Base-by-base conservation (phyloP, 192 early-diverging fungal genomes). In the Coemansia sp. region DNA sequence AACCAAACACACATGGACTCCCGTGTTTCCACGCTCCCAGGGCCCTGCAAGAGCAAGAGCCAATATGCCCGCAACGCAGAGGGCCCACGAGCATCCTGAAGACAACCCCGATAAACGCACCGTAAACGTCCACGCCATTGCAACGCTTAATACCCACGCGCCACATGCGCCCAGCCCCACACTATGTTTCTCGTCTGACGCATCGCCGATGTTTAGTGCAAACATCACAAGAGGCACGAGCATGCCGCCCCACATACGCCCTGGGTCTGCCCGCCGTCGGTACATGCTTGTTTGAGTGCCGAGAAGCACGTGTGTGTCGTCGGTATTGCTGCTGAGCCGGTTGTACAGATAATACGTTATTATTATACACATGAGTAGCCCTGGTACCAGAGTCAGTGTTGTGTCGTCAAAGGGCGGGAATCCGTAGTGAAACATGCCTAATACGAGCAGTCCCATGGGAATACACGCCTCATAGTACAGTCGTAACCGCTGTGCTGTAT, bases 381-480 rank as follows among this genome's bases (percentile, higher is more conserved):
- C 24, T 13, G 23, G 51, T 29, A n/a, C 47, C 23, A 23, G 54
- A 5, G 35, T 53, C 32, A 16, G 39, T 41, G 19, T 19, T 20
- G 32, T 23, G 4, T 16, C 14, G 12, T 29, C 54, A 18, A 43
- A 43, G 12, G 41, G 41, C 41, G 41, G 41, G 0, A 52, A 54
- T 59, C 65, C 65, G 13, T 39, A 64, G 45, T 38, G 48, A 20
- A 48, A 54, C 23, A 20, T 45, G 8, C 32, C 59, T 3, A 57
- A 18, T 8, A 58, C 45, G 13, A 62, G 19, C 22, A 73, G 43
- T 9, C 66, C 20, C 3, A 61, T 64, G 2, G 75, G 71, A 8
- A 78, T 69, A 24, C 66, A 66, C 52, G 75, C 53, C 53, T 78
- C 75, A 53, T 59, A 66, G 32, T 63, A 63, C 54, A 65, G 59